These are phyloP conservation scores for Phytophthora sansomeana DNA, from an alignment of 352 stramenopile genomes.

Conservation along the genomic window DNA sequence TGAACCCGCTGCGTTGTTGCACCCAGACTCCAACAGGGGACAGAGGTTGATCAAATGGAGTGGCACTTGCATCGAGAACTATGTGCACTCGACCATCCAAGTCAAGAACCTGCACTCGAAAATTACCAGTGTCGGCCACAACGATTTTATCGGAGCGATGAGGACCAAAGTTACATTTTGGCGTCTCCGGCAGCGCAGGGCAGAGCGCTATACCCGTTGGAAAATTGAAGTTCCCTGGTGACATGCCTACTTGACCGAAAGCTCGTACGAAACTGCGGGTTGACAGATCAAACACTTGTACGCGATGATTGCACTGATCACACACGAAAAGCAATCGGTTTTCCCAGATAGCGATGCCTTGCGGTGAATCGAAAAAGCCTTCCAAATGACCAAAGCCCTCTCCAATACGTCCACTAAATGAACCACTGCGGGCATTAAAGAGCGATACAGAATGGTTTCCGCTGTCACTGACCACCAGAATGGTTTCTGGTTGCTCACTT, in stretches of 20 bases:
- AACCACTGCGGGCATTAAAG: constrained; percentile 50
- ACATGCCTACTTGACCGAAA: constrained; percentile 46
- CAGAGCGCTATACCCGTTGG: constrained; percentile 55
- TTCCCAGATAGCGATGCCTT: constrained; percentile 57
- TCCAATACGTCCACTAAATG: constrained; percentile 53
- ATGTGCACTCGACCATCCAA: constrained; percentile 40
- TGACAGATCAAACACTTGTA: constrained; percentile 65
- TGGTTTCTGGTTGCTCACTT: background rate
- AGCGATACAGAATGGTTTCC: constrained; percentile 69
- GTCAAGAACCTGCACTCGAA: constrained; percentile 61
- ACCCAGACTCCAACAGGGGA: constrained; percentile 49
- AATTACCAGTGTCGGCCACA: constrained; percentile 61
- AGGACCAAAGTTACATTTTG: constrained; percentile 59
- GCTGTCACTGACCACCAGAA: constrained; percentile 62
- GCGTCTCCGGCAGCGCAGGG: constrained; percentile 35
- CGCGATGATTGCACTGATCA: constrained; percentile 75
- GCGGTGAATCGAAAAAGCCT: constrained; percentile 61
- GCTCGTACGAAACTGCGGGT: constrained; percentile 26
- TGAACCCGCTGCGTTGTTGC: constrained; percentile 55
- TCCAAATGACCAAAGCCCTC: constrained; percentile 61
- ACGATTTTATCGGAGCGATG: constrained; percentile 60
- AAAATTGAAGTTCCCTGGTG: constrained; percentile 57
- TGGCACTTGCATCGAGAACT: constrained; percentile 45
- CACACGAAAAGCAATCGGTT: constrained; percentile 57
- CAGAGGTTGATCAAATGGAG: constrained; percentile 55